phyloP scores from a whole-genome alignment of 2,329 filamentous ascomycete genomes.

The Microascus cirrosus region DNA sequence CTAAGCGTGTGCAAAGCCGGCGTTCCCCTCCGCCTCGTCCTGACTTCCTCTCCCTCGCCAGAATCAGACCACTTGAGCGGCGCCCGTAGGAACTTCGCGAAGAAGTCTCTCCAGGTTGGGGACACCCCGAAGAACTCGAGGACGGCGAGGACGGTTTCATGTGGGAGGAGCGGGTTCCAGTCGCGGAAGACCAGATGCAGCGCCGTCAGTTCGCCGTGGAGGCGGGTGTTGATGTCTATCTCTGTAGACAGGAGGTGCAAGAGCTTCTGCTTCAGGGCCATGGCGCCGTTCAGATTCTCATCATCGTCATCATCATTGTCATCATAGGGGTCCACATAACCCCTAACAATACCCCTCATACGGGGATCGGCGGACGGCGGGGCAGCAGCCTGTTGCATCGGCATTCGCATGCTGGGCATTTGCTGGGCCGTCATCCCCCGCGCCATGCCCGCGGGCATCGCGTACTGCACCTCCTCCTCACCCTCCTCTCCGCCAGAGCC shows the following conservation, averaged over 20 bases:
- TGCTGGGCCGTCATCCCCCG: neutral
- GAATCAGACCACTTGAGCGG: conserved; percentile 48
- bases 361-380: no score
- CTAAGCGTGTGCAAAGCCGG: conserved; percentile 50
- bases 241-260: conserved; percentile 36
- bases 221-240: conserved; percentile 28
- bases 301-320: conserved; percentile 4
- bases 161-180: conserved; percentile 33
- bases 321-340: neutral
- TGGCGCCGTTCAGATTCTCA: conserved; percentile 18
- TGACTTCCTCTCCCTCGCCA: conserved; percentile 27
- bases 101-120: conserved; percentile 45
- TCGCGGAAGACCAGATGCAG: conserved; percentile 34
- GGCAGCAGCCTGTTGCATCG: no score
- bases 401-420: neutral
- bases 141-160: conserved; percentile 45
- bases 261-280: conserved; percentile 34
- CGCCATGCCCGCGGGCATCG: conserved; percentile 5
- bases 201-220: conserved; percentile 32
- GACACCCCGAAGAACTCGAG: conserved; percentile 49
- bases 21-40: conserved; percentile 41
- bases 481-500: conserved; percentile 16
- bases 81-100: conserved; percentile 44
- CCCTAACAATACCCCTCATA: neutral
- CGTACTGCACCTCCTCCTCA: conserved; percentile 25